Evolutionary conservation across 108 stramenopile species (phyloP), one percentile per base, ranked within the genome.

Genomic region (Cyclostephanos tholiformis): DNA sequence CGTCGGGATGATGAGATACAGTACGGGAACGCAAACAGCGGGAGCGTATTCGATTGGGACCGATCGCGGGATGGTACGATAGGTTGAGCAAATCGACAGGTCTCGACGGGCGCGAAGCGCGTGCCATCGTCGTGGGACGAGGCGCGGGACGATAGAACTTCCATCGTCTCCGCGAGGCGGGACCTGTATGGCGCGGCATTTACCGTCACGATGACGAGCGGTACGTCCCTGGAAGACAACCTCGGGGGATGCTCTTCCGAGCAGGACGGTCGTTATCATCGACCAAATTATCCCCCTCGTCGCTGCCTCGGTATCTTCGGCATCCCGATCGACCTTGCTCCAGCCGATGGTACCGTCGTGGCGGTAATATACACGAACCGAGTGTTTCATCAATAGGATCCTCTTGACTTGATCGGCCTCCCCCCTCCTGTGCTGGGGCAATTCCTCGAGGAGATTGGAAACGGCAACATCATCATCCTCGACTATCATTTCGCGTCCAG

Each of bases 351-450:
- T 44, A 11, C 76, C 76, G 41, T 76, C 68, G 0, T 36, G 60
- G 30, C 76, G 76, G 43, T 60, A 53, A 26, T 71, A 76, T 30
- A 71, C 35, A 63, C 71, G 63, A 25, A 71, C 44, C 2, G 51
- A 71, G 50, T 76, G 35, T n/a, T 71, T 14, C 30, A 41, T n/a
- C 35, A 32, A 23, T 27, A 76, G 52, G 16, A 71, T 43, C 62
- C 22, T 70, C 23, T 63, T 76, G 19, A 70, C 22, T 63, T 50
- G 58, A 70, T 76, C 76, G 29, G 76, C 76, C 48, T 76, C 76
- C 32, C 26, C 20, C 19, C 26, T 55, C 53, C 53, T 55, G 22
- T 55, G 53, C 53, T 55, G 20, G 19, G 22, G 53, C 5, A 55
- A 20, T 10, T 55, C 20, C 53, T 55, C 8, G 7, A 55, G 53